phyloP scores from a whole-genome alignment of 164 flowering plant genomes.

The Protea cynaroides region DNA sequence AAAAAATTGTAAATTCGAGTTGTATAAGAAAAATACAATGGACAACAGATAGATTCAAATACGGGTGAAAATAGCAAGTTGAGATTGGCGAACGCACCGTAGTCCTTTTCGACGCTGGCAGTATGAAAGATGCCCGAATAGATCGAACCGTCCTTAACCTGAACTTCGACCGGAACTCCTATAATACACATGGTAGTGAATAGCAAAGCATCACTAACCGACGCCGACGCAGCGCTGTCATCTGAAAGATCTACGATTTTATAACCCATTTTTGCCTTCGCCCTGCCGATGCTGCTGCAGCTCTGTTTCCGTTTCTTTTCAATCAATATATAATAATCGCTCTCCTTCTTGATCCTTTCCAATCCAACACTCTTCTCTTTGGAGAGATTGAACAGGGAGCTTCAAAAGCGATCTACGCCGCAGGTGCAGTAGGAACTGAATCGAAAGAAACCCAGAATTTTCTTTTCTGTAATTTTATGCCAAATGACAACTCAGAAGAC shows the following conservation, averaged over 20 bases:
- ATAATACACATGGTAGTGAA: slow-evolving; percentile 67
- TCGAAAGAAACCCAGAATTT: too few relatives aligned
- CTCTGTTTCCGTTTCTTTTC: background rate
- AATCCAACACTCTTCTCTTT: background rate
- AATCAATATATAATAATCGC: background rate
- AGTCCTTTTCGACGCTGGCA: slow-evolving; percentile 44
- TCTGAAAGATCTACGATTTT: slow-evolving; percentile 22
- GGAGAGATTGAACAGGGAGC: background rate
- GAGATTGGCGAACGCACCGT: slow-evolving; percentile 33
- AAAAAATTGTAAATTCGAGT: slow-evolving; percentile 4
- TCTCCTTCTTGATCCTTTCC: background rate
- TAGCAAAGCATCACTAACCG: slow-evolving; percentile 49
- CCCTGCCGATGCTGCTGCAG: background rate
- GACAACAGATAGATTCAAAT: background rate
- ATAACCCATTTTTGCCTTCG: slow-evolving; percentile 12
- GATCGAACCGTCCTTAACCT: slow-evolving; percentile 66
- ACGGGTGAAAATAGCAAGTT: background rate
- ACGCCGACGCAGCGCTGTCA: slow-evolving; percentile 7
- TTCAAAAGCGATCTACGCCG: background rate
- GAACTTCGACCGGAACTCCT: slow-evolving; percentile 74
- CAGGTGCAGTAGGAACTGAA: too few relatives aligned
- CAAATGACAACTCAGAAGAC: too few relatives aligned
- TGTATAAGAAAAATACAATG: background rate
- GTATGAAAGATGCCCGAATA: slow-evolving; percentile 77
- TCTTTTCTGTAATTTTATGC: too few relatives aligned